Evolutionary conservation across 139 green algal species (phyloP).

Genomic region (Haematococcus lacustris): DNA sequence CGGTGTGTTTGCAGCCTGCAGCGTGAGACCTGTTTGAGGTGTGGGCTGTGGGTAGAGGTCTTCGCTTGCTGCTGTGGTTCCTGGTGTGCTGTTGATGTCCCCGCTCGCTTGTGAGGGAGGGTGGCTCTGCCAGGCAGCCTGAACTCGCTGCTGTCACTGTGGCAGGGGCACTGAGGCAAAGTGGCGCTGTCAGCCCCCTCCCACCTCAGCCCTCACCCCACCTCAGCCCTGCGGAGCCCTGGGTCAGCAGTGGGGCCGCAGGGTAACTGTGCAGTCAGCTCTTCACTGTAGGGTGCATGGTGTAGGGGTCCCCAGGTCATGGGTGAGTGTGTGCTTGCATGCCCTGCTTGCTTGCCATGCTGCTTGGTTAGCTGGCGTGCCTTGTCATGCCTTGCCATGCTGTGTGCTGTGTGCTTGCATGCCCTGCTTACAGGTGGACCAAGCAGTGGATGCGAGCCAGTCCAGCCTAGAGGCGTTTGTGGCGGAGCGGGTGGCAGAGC

Average conservation of each 20-base stretch:
- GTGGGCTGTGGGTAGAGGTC: not conserved
- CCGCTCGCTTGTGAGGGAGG: too few species aligned
- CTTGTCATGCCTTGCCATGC: too few species aligned
- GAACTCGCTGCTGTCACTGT: too few species aligned
- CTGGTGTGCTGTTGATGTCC: too few species aligned
- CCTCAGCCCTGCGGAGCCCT: too few species aligned
- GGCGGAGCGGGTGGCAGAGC: slow-evolving; percentile 16
- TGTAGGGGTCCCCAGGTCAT: not conserved
- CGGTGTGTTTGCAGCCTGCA: not conserved
- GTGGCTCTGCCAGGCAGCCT: too few species aligned
- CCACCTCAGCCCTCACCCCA: too few species aligned
- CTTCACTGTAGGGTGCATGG: not conserved
- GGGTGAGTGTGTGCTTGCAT: not conserved
- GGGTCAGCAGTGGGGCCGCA: not conserved
- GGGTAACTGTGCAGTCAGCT: not conserved
- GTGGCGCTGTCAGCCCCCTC: too few species aligned
- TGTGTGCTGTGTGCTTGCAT: not conserved
- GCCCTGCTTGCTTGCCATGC: too few species aligned
- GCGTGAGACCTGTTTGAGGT: not conserved
- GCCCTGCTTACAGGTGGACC: slow-evolving; percentile 17
- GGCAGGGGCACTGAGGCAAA: too few species aligned
- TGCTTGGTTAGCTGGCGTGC: not conserved
- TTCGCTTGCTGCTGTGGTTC: not conserved
- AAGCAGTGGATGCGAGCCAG: slow-evolving; percentile 24
- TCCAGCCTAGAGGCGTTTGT: slow-evolving; percentile 23